Base-by-base conservation (phyloP, 352 stramenopile species). In the Globisporangium carolinianum region DNA sequence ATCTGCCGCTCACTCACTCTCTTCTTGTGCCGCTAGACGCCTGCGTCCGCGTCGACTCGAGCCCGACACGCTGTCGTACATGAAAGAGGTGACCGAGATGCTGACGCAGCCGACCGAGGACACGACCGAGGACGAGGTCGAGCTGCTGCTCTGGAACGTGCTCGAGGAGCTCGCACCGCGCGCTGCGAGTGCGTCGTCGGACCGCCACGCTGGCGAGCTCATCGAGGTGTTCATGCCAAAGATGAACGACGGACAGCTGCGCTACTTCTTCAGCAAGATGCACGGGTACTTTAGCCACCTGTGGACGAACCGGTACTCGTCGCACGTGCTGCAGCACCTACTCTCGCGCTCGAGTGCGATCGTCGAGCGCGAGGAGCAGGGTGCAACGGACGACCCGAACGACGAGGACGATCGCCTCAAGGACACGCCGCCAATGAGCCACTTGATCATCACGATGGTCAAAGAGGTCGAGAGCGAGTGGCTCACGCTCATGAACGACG, bases 271-370 rank as follows among this genome's bases (percentile, higher is more conserved):
- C 51, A 74, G 78, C 63, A 91, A 93, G 67, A 90, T 93, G 79
- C 61, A 72, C 36, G 79, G 80, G 48, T 93, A 93, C 61, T 71
- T 83, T 51, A 89, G 79, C 53, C 83, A 93, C 45, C 61, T 93
- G 51, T 93, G 83, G 83, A 93, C 83, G 35, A 93, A 93, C 55
- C 83, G 83, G 35, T 93, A 93, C 72, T 93, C 83, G 54, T 93
- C 83, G 10, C 83, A 93, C 64, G 83, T 93, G 58, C 69, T 93
- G 51, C 83, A 93, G 67, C 67, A 89, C 50, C 5, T 93, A 15
- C 68, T 93, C 32, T 84, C 79, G 41, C 71, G 78, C n/a, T 65
- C 68, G 14, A 86, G 76, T 54, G 57, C 55, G 7, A 69, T 90
- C 42, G 75, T 91, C 43, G 58, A 71, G 51, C 62, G 72, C 37